Evolutionary conservation across 106 monocot species (phyloP).

Genomic region (Xerophyta viscosa): DNA sequence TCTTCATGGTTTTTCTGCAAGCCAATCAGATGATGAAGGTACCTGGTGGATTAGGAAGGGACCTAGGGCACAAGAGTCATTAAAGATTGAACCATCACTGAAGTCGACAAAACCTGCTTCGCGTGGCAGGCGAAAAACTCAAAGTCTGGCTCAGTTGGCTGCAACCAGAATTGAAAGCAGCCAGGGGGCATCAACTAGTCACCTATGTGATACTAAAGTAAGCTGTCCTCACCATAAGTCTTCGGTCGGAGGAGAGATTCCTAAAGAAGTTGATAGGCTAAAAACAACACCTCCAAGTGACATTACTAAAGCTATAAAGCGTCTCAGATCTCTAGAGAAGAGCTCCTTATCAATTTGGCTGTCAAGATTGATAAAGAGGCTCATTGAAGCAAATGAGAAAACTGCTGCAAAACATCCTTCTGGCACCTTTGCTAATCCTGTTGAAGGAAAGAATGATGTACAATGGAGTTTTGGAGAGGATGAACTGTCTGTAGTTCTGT

Average conservation of each 20-base stretch:
- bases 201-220: conserved; percentile 81
- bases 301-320: conserved; percentile 59
- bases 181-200: conserved; percentile 94
- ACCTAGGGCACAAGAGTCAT: conserved; percentile 42
- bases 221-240: conserved; percentile 68
- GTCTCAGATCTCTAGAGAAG: conserved; percentile 74
- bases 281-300: conserved; percentile 33
- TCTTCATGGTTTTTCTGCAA: conserved; percentile 32
- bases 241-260: conserved; percentile 29
- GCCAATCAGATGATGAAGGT: conserved; percentile 71
- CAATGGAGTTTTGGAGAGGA: conserved; percentile 85
- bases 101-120: conserved; percentile 61
- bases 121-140: conserved; percentile 83
- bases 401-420: conserved; percentile 32
- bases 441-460: conserved; percentile 39
- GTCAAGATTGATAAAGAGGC: conserved; percentile 37
- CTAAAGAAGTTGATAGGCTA: conserved; percentile 31
- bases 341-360: conserved; percentile 77
- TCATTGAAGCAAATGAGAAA: conserved; percentile 70
- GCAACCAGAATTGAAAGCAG: conserved; percentile 84
- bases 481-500: conserved; percentile 61
- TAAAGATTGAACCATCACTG: conserved; percentile 57
- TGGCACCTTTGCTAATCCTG: conserved; percentile 31
- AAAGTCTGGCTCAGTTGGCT: conserved; percentile 79
- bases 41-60: conserved; percentile 92